Evolutionary conservation across 2,329 filamentous ascomycete species (phyloP), one percentile per base, ranked within the genome.

Genomic region (Tolypocladium tropicale): DNA sequence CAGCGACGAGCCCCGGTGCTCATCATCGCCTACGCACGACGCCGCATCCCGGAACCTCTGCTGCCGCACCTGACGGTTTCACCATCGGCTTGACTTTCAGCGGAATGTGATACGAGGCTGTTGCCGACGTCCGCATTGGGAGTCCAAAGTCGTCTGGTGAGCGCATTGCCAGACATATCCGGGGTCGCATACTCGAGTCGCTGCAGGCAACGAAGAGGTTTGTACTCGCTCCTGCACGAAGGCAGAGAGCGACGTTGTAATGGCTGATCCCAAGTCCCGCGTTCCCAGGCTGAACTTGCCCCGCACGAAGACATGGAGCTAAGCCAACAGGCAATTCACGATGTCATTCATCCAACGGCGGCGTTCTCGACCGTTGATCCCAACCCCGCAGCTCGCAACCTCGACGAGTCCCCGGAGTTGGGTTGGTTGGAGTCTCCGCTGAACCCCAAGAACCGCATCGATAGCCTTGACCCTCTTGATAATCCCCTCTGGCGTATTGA

Each of bases 391-490:
- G 36, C 33, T 14, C 18, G n/a, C 33, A 53, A 58, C 32, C 7
- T 41, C 18, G 6, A 34, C 32, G 2, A 30, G 6, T n/a, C 23
- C 18, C 21, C 25, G 2, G 43, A 55, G 11, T 43, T 50, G 32
- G 36, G 61, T 16, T 84, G 81, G 81, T 64, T 68, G 14, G 58
- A 65, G 3, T 84, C 81, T 6, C 67, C 72, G 43, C 70, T 84
- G 46, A 85, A 85, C 59, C 82, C 81, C 9, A 82, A 81, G 65
- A 84, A 83, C 62, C 75, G 81, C 57, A 78, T 84, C 63, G 75
- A 84, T 64, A 82, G 79, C 59, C 74, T 85, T 18, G 74, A 72
- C 3, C 66, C 71, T 9, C 73, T 74, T 2, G 53, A 61, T 16
- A 61, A 68, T 0, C 74, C 80, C 2, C 66, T 79, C 9, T 85